These are phyloP conservation scores for Lactarius hengduanensis DNA, from an alignment of 768 basidiomycete genomes.

Conservation along the genomic window DNA sequence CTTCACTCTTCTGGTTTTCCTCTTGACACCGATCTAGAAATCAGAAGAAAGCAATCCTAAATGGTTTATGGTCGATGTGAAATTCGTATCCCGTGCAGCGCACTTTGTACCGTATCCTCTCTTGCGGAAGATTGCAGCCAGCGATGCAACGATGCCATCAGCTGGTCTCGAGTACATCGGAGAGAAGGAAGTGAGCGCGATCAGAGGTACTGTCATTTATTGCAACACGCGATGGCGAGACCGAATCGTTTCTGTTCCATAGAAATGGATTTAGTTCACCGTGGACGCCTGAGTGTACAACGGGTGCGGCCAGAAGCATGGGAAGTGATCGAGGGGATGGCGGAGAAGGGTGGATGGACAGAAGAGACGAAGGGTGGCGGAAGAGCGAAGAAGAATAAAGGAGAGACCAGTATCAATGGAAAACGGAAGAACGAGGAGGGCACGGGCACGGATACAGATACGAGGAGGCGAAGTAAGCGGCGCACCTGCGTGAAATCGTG, in stretches of 20 bases:
- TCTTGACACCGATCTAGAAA: conserved; percentile 53
- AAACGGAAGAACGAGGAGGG: conserved; percentile 1
- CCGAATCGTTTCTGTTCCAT: conserved; percentile 11
- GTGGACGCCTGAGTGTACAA: conserved; percentile 88
- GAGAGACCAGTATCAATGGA: not conserved
- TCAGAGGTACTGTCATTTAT: conserved; percentile 49
- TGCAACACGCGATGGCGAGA: not conserved
- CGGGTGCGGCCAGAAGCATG: conserved; percentile 67
- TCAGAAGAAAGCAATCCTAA: conserved; percentile 69
- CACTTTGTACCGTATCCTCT: conserved; percentile 80
- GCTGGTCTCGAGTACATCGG: conserved; percentile 66
- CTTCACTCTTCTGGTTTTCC: conserved; percentile 9
- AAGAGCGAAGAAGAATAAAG: conserved; percentile 8
- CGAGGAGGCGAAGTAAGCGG: not conserved
- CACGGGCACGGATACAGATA: not conserved
- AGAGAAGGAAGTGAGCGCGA: conserved; percentile 54
- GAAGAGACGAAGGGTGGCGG: conserved; percentile 31
- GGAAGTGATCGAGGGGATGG: conserved; percentile 56
- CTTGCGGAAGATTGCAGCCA: conserved; percentile 59
- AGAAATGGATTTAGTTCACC: conserved; percentile 78
- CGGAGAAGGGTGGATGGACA: conserved; percentile 79
- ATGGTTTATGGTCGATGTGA: conserved; percentile 92
- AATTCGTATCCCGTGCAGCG: conserved; percentile 59
- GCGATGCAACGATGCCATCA: conserved; percentile 40
- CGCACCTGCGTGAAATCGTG: not conserved